Evolutionary conservation across 805 yeast species (phyloP).

Genomic region (Spathaspora arborariae): DNA sequence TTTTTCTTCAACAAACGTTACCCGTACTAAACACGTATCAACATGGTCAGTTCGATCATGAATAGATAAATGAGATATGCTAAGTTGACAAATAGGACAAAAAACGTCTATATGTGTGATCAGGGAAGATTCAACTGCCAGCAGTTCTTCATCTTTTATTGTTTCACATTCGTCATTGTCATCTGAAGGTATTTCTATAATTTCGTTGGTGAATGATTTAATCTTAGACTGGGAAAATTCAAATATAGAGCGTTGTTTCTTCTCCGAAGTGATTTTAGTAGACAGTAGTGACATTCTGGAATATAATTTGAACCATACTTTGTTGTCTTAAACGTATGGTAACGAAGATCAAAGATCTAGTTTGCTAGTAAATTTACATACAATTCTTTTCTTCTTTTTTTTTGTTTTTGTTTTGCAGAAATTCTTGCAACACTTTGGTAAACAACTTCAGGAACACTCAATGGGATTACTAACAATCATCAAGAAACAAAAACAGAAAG

Average conservation of each 20-base stretch:
- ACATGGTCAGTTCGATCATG: slow-evolving; percentile 51
- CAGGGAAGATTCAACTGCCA: not conserved
- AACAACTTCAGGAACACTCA: not conserved
- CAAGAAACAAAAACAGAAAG: slow-evolving; percentile 78
- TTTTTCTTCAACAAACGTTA: slow-evolving; percentile 19
- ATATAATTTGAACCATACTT: not conserved
- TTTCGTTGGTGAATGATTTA: not conserved
- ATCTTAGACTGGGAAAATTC: slow-evolving; percentile 15
- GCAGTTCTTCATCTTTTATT: slow-evolving; percentile 1
- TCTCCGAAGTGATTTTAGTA: not conserved
- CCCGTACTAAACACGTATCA: slow-evolving; percentile 44
- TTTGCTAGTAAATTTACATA: too few relatives aligned
- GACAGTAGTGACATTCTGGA: not conserved
- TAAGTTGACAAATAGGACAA: slow-evolving; percentile 53
- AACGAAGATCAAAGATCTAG: too few relatives aligned
- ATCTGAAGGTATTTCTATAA: not conserved
- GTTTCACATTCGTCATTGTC: not conserved
- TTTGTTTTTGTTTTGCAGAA: not conserved
- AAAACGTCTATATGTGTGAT: not conserved
- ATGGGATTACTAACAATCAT: slow-evolving; percentile 86
- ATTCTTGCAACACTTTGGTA: not conserved
- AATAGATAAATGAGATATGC: slow-evolving; percentile 35
- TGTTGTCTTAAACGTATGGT: not conserved
- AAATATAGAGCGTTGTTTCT: slow-evolving; percentile 22
- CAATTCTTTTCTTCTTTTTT: too few relatives aligned